phyloP scores from a whole-genome alignment of 495 filamentous ascomycete species.

The Hyaloscypha bicolor region DNA sequence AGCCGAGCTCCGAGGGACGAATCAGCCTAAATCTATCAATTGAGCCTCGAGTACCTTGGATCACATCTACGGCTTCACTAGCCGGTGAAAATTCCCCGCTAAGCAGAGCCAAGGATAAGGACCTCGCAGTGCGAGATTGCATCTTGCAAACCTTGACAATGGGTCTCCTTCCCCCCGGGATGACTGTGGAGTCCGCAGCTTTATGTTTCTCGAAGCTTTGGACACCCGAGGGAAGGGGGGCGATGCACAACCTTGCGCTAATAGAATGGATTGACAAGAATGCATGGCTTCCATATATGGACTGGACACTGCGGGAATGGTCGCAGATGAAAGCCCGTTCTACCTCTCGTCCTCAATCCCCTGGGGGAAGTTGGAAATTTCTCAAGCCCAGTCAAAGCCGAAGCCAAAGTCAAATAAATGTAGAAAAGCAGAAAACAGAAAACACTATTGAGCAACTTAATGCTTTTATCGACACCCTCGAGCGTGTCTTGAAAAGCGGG shows the following conservation, averaged over 20 bases:
- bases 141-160: conserved; percentile 1
- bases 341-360: no score
- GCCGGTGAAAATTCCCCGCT: not conserved
- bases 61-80: not conserved
- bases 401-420: no score
- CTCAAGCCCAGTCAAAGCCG: no score
- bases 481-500: not conserved
- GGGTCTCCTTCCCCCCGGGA: not conserved
- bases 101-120: no score
- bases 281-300: not conserved
- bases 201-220: not conserved
- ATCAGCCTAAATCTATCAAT: not conserved
- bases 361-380: no score
- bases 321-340: no score
- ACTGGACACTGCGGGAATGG: not conserved
- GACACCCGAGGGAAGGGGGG: not conserved
- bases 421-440: no score
- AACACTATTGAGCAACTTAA: not conserved
- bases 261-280: conserved; percentile 3
- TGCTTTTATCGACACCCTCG: not conserved
- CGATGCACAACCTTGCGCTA: conserved; percentile 1
- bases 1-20: not conserved
- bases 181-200: not conserved
- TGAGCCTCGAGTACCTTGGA: conserved; percentile 2
- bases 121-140: not conserved